A percentile compares a stretch with the other conserved stretches of the same genome.
Conservation (phyloP, 495 filamentous ascomycete genomes). For the Filosporella fistucella region DNA sequence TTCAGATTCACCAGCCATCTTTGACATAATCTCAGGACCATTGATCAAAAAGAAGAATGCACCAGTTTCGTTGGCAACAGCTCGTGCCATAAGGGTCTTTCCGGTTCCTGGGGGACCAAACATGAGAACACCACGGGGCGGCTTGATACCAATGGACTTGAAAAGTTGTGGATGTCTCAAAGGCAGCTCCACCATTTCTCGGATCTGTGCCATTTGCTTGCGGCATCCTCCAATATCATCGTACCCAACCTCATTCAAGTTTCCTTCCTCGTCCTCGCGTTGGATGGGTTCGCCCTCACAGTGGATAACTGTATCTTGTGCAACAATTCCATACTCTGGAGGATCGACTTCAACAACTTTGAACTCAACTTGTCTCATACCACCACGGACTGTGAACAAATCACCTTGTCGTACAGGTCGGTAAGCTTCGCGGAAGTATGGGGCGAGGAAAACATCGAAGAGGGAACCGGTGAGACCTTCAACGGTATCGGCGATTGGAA, state of each 20-base stretch:
- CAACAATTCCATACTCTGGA: constrained; percentile 96
- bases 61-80: constrained; percentile 97
- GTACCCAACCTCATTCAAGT: constrained; percentile 97
- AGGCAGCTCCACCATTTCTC: constrained; percentile 95
- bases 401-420: constrained; percentile 94
- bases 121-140: constrained; percentile 95
- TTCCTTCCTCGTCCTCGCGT: constrained; percentile 97
- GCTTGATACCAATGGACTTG: constrained; percentile 99
- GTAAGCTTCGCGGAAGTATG: constrained; percentile 99
- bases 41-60: constrained; percentile 99
- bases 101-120: constrained; percentile 97
- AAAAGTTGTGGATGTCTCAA: constrained; percentile 96
- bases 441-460: constrained; percentile 98
- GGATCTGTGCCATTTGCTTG: constrained; percentile 99
- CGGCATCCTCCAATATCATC: constrained; percentile 99
- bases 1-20: constrained; percentile 99
- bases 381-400: constrained; percentile 92
- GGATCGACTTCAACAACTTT: constrained; percentile 99
- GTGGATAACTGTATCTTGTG: constrained; percentile 97
- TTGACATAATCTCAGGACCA: constrained; percentile 98
- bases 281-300: constrained; percentile 98
- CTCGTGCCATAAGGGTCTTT: constrained; percentile 98
- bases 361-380: constrained; percentile 98
- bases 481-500: constrained; percentile 96
- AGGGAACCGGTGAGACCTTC: constrained; percentile 95